A percentile compares a stretch with the other conserved stretches of the same genome.
Conservation (phyloP, 305 asterid genomes). For the Caryopteris hybrid region DNA sequence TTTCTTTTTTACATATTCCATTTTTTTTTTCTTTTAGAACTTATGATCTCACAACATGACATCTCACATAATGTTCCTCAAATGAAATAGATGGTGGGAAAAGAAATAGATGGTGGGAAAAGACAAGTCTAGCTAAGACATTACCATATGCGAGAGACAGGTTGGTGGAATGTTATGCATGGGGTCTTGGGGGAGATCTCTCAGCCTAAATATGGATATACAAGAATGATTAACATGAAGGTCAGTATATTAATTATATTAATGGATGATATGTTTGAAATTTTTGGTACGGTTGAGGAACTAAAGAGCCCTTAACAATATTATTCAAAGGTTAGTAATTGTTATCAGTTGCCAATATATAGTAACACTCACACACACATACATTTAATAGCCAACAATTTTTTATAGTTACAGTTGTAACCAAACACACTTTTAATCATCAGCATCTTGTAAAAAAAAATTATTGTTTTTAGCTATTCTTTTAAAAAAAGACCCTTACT, state of each 20-base stretch:
- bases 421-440: too few species aligned
- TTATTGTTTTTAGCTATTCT: too few species aligned
- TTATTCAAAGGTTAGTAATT: slow-evolving; percentile 6
- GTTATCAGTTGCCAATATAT: too few species aligned
- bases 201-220: slow-evolving; percentile 18
- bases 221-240: slow-evolving; percentile 5
- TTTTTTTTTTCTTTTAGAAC: too few species aligned
- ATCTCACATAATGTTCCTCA: too few species aligned
- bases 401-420: too few species aligned
- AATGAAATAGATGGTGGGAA: neutral
- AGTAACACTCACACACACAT: too few species aligned
- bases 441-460: too few species aligned
- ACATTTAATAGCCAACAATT: too few species aligned
- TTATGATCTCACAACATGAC: too few species aligned
- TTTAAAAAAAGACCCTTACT: too few species aligned
- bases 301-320: neutral
- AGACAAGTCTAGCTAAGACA: neutral
- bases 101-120: slow-evolving; percentile 18
- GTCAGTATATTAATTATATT: neutral
- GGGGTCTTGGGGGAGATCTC: slow-evolving; percentile 21
- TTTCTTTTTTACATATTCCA: too few species aligned
- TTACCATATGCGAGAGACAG: slow-evolving; percentile 37
- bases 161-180: slow-evolving; percentile 32
- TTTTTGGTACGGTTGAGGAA: slow-evolving; percentile 11
- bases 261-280: slow-evolving; percentile 17